Base-by-base conservation (phyloP, 2,329 filamentous ascomycete species). In the Penicillium paneum region DNA sequence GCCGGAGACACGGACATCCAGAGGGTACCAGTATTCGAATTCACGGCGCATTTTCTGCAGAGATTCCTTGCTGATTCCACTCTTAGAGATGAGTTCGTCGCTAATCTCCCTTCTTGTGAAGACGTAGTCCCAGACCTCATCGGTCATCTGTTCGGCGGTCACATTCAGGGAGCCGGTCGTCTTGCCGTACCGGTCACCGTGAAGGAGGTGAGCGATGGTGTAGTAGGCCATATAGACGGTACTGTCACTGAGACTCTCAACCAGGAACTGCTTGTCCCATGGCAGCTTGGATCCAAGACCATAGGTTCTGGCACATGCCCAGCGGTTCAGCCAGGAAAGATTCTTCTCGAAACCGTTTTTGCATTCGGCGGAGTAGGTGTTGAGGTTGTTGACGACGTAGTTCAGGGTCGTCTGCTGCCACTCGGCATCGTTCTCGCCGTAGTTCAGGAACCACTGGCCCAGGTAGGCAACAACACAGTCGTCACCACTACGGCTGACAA, bases 381-480 rank as follows among this genome's bases (percentile, higher is more conserved):
- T 89, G 58, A 97, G 77, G 53, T 80, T 82, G 67, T 86, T 85
- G 51, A 83, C 82, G 43, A 96, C 85, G 70, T 89, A 87, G 62
- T 87, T 81, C 50, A 92, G 79, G 13, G 89, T 90, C 40, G 83
- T 80, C 59, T 89, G 77, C 69, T 89, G 89, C 94, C 94, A 97
- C 46, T 87, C 82, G 40, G 78, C 76, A 64, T 87, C 84, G 58
- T 90, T 90, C 75, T 92, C 89, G 58, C 94, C 94, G 68, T 99
- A 99, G 76, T 97, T 93, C 66, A 99, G 80, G 77, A 96, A 99
- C 92, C 94, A 99, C 76, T 99, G 94, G 66, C 97, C 93, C 69
- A 97, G 86, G 62, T 93, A 86, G 29, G 91, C 89, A 56, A 94
- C 93, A 55, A 96, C 91, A 71, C 94, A 97, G 64, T 95, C 90